phyloP scores from a whole-genome alignment of 139 green algal genomes.

The Chlorella sp. region DNA sequence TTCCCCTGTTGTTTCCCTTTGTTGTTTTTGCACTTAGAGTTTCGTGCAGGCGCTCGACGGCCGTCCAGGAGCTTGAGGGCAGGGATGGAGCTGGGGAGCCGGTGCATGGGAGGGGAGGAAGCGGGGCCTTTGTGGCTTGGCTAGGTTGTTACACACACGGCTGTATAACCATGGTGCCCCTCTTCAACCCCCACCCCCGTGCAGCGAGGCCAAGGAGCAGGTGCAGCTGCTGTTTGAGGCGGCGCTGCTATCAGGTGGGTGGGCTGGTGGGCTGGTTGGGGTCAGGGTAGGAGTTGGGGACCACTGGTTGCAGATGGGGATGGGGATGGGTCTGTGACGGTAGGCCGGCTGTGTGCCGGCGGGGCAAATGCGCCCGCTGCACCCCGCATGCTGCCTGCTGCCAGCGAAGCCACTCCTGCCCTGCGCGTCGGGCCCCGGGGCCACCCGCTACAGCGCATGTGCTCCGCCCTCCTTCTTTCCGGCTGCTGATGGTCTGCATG shows the following conservation, averaged over 20 bases:
- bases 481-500: no score
- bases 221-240: constrained; percentile 93
- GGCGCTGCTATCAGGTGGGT: constrained; percentile 76
- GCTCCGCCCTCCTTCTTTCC: neutral
- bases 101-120: neutral
- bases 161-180: neutral
- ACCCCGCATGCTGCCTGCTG: neutral
- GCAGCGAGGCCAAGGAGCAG: constrained; percentile 11
- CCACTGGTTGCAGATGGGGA: neutral
- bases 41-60: no score
- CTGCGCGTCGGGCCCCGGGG: no score
- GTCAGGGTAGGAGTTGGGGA: constrained; percentile 38
- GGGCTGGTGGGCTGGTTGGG: neutral
- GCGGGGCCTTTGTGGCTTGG: neutral
- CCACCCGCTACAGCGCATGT: neutral
- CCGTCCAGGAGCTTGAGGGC: no score
- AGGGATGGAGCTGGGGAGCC: neutral
- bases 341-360: neutral
- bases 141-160: neutral
- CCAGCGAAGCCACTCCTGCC: neutral
- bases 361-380: neutral
- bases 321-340: neutral
- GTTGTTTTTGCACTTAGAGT: no score
- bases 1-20: no score
- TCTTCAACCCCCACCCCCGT: neutral